Base-by-base conservation (phyloP, 1,284 basidiomycete species). In the Puccinia horiana region DNA sequence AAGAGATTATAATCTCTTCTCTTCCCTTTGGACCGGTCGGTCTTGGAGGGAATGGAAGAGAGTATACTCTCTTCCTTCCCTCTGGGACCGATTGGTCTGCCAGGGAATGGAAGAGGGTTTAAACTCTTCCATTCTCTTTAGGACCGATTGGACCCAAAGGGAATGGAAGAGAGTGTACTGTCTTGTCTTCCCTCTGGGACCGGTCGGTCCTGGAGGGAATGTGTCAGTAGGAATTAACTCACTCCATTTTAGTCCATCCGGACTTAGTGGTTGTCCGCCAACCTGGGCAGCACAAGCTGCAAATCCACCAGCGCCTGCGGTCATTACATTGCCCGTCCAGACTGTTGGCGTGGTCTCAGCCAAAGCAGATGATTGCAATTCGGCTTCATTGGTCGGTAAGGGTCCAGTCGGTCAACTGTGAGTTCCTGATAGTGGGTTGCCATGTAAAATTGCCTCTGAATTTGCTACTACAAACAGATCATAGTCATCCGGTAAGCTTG, bases 231-330 rank as follows among this genome's bases (percentile, higher is more conserved):
- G 84, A 8, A 86, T 69, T 14, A 86, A 63, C 37, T 81, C 78
- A 20, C 69, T 63, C 86, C 85, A 86, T 12, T 84, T 83, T 3
- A 73, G 52, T n/a, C 70, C 26, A 49, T 83, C 81, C 49, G 58
- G 42, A 35, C 85, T 85, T 63, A 86, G 76, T 0, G 84, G 83
- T 23, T 84, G 83, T 1, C 86, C 86, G 42, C 84, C 86, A 61
- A 86, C 83, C 78, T 86, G 86, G 0, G 84, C 83, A 20, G 83
- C 83, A 42, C 78, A 63, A 23, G 83, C 78, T 9, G 85, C 85
- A 83, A 85, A 86, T 40, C 84, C 84, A 61, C 85, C 85, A 58
- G 85, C 85, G 4, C 85, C 85, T 14, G 84, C 83, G 0, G 85
- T 84, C 56, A 85, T 82, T 8, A 86, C 54, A 69, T 84, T 84